Base-by-base conservation (phyloP, 2,329 filamentous ascomycete genomes). In the Cladosporium sp. region DNA sequence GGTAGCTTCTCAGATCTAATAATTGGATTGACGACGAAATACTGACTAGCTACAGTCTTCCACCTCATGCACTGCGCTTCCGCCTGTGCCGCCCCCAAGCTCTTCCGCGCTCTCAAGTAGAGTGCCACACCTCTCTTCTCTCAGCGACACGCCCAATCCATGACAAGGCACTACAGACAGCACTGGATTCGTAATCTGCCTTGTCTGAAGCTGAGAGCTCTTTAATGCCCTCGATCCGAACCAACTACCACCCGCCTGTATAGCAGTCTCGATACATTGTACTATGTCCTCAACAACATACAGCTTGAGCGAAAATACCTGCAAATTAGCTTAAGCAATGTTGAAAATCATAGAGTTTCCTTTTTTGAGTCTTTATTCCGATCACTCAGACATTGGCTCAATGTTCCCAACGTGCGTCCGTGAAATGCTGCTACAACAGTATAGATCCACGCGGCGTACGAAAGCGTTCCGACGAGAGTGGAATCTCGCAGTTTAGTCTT, bases 61-160 rank as follows among this genome's bases (percentile, higher is more conserved):
- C 93, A 99, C 79, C 90, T 99, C 70, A 87, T 90, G 70, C 94
- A 97, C 83, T 99, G 94, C 81, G 91, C 93, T 64, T 90, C 85
- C 70, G 81, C 88, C 74, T 99, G 94, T 75, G 93, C 94, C 63
- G 94, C 94, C 56, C 92, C 93, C 71, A 97, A 96, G 87, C 88
- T 99, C 71, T 99, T 91, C 85, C 84, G 87, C 65, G 80, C 86
- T 77, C 89, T 97, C 75, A 95, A 93, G 84, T 97, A 96, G 63
- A 70, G 57, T 15, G 19, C n/a, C 34, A 36, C 4, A 20, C 19
- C 34, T 20, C 20, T 19, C 9, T n/a, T 12, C 20, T 25, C 52
- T n/a, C 40, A 47, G 52, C 32, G n/a, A 25, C 15, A 25, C 40
- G 32, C 35, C 20, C 45, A 35, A n/a, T 9, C 20, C 20, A 8